Evolutionary conservation across 2,329 filamentous ascomycete species (phyloP).

Genomic region (Ascosphaera pollenicola): DNA sequence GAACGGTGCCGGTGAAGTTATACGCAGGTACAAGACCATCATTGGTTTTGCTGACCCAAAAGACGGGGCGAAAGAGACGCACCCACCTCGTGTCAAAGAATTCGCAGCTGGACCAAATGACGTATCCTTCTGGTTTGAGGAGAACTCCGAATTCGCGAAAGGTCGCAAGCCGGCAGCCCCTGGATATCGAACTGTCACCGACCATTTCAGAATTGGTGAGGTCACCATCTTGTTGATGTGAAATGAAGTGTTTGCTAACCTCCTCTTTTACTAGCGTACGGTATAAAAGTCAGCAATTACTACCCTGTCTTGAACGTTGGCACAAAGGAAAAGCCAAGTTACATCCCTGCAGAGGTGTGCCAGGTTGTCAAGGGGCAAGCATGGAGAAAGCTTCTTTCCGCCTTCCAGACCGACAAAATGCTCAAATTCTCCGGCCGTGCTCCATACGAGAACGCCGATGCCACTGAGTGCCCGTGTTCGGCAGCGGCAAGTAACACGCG

Average conservation of each 20-base stretch:
- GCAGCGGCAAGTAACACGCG: constrained; percentile 66
- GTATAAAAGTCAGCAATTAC: constrained; percentile 15
- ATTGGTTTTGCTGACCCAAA: constrained; percentile 19
- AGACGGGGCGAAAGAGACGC: constrained; percentile 14
- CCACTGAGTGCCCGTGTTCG: constrained; percentile 46
- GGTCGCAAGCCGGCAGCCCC: constrained; percentile 12
- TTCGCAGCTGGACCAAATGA: constrained; percentile 27
- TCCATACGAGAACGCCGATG: constrained; percentile 43
- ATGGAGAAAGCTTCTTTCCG: constrained; percentile 34
- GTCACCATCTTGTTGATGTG: constrained; percentile 2
- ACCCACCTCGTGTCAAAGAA: constrained; percentile 15
- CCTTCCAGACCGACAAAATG: constrained; percentile 44
- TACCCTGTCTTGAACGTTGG: constrained; percentile 48
- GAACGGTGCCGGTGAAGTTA: constrained; percentile 12
- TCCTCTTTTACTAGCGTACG: constrained; percentile 13
- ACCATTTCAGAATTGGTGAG: constrained; percentile 27
- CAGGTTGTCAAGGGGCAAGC: constrained; percentile 41
- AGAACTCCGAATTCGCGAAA: constrained; percentile 4
- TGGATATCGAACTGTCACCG: constrained; percentile 28
- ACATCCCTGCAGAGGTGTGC: constrained; percentile 46
- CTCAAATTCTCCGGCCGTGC: constrained; percentile 47
- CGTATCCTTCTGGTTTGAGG: constrained; percentile 32
- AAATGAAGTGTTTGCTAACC: background rate
- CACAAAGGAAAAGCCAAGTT: constrained; percentile 31
- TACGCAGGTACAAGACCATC: constrained; percentile 24